Evolutionary conservation across 768 basidiomycete species (phyloP).

Genomic region (Lenzites betulinus): DNA sequence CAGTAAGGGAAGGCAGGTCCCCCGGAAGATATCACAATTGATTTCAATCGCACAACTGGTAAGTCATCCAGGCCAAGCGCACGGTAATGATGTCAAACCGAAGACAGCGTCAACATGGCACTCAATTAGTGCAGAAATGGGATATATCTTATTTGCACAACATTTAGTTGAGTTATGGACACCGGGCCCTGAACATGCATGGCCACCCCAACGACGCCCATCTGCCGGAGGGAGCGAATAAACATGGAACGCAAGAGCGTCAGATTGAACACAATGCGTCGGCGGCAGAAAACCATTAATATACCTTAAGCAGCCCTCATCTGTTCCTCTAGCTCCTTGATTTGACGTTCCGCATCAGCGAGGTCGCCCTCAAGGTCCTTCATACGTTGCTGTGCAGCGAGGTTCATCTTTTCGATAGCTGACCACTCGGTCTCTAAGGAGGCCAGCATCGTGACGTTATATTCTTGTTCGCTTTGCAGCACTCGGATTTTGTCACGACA

Average conservation of each 20-base stretch:
- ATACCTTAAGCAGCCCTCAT: background rate
- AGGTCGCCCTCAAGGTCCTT: background rate
- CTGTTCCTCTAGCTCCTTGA: background rate
- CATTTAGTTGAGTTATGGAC: too few species aligned
- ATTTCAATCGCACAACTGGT: too few species aligned
- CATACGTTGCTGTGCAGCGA: background rate
- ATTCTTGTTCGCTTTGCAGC: background rate
- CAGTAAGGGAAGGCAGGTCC: too few species aligned
- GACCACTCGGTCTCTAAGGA: background rate
- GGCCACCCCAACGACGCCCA: too few species aligned
- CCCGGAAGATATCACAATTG: too few species aligned
- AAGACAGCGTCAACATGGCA: too few species aligned
- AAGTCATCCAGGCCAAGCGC: too few species aligned
- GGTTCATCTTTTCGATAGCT: background rate
- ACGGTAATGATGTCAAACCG: too few species aligned
- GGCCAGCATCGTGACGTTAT: background rate
- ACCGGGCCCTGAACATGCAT: too few species aligned
- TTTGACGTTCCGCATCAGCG: background rate
- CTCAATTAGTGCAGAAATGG: too few species aligned
- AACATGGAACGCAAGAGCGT: background rate
- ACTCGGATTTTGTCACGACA: background rate
- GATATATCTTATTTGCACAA: too few species aligned
- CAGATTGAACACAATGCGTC: background rate
- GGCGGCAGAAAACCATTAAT: background rate
- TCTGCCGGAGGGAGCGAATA: too few species aligned